Base-by-base conservation (phyloP, 768 basidiomycete genomes). In the Lanmaoa rubissima region DNA sequence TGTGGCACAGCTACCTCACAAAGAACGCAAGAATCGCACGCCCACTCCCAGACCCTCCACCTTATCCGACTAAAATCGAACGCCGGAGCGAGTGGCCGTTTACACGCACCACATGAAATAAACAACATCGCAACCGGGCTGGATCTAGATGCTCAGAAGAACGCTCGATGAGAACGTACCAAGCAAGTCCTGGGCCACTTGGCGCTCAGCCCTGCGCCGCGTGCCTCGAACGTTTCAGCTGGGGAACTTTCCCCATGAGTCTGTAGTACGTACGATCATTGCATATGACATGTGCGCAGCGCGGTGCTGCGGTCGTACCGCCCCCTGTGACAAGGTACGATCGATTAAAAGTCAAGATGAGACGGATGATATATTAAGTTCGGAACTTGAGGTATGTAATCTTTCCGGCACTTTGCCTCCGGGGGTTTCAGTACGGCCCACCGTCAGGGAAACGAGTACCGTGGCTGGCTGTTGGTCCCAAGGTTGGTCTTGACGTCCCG, bases 191-290 rank as follows among this genome's bases (percentile, higher is more conserved):
- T 24, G 21, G 21, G 3, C 21, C 14, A 17, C 11, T 14, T 7
- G 5, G 17, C 12, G 13, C 3, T 36, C 21, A 10, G 13, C 32
- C 48, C 21, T 43, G 40, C 28, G 14, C 8, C 12, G 24, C 14
- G 55, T 53, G 5, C 55, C 55, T 48, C 32, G 53, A 43, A 55
- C 52, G 51, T 45, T 53, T 19, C n/a, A 32, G 21, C 21, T 3
- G 19, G 42, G 17, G 0, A 21, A 14, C 19, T 24, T 21, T 35
- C 13, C 42, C 17, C 6, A 19, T 3, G 17, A 41, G 13, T 21
- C 21, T 14, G 47, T 17, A 48, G 47, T 17, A 48, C 34, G 48
- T 48, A 48, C 16, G n/a, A 34, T 47, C 31, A 5, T 47, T 24
- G 19, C 21, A 35, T 10, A 24, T 26, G 31, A 14, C 21, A 35